Evolutionary conservation across 176 grass and related monocot species (phyloP).

Genomic region (Oryza australiensis): DNA sequence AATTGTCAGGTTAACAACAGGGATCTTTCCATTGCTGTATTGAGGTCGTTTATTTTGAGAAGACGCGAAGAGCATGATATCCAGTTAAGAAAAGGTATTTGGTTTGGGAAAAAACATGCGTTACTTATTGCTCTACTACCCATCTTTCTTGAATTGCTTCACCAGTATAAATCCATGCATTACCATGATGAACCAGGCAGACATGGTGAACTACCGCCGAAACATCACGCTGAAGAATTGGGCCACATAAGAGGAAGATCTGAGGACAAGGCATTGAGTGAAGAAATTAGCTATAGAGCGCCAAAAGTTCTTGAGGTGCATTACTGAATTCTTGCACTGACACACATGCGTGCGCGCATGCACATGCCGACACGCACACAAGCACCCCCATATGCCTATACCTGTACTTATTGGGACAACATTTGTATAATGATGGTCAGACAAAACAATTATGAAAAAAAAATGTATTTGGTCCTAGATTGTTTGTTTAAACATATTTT

Average conservation of each 20-base stretch:
- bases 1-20: conserved; percentile 54
- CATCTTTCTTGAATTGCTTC: neutral
- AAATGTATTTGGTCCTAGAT: no score
- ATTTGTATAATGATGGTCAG: neutral
- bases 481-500: neutral
- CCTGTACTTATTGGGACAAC: neutral
- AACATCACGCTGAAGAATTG: conserved; percentile 4
- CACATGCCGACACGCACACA: no score
- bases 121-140: neutral
- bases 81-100: conserved; percentile 19
- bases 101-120: neutral
- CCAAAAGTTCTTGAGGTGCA: conserved; percentile 61
- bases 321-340: neutral
- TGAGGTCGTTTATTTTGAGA: conserved; percentile 50
- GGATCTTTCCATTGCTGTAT: conserved; percentile 53
- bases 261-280: neutral
- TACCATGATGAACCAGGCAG: conserved; percentile 18
- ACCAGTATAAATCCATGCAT: neutral
- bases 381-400: neutral
- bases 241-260: neutral
- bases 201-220: conserved; percentile 23
- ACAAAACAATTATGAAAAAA: no score
- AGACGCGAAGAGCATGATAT: conserved; percentile 42
- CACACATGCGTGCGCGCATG: neutral
- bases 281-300: conserved; percentile 25